These are phyloP conservation scores for Delphinella strobiligena DNA, from an alignment of 2,329 filamentous ascomycete genomes.

Conservation along the genomic window DNA sequence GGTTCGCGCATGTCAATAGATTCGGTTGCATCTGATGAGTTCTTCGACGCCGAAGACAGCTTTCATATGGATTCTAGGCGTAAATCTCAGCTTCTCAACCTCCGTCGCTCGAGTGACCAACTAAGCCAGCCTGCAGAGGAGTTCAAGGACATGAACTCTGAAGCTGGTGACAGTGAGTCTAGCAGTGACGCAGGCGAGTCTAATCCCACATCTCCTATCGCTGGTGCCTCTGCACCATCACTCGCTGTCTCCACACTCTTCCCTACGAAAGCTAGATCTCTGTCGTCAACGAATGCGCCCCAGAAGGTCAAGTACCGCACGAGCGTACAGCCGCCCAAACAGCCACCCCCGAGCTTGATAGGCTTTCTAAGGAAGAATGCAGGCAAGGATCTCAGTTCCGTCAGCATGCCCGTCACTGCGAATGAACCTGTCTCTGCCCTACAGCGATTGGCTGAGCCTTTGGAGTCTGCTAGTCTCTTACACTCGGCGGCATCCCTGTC, in stretches of 20 bases:
- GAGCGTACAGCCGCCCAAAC: slow-evolving; percentile 60
- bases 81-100: slow-evolving; percentile 57
- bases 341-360: slow-evolving; percentile 79
- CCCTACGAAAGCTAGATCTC: slow-evolving; percentile 61
- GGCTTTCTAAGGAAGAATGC: slow-evolving; percentile 95
- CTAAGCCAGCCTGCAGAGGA: slow-evolving; percentile 44
- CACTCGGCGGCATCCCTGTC: slow-evolving; percentile 52
- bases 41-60: slow-evolving; percentile 80
- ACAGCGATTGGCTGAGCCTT: slow-evolving; percentile 77
- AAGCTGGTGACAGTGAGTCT: slow-evolving; percentile 48
- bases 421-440: slow-evolving; percentile 86
- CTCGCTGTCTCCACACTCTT: slow-evolving; percentile 39
- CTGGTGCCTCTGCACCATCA: slow-evolving; percentile 13
- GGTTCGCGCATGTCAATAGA: slow-evolving; percentile 59
- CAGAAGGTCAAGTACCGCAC: slow-evolving; percentile 49
- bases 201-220: slow-evolving; percentile 12
- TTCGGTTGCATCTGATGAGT: slow-evolving; percentile 72
- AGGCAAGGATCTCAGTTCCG: slow-evolving; percentile 90
- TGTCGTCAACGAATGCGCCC: slow-evolving; percentile 59
- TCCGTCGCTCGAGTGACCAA: slow-evolving; percentile 55
- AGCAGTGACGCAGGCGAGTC: slow-evolving; percentile 45
- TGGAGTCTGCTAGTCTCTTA: slow-evolving; percentile 81
- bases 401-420: slow-evolving; percentile 93
- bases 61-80: slow-evolving; percentile 10
- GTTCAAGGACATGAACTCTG: slow-evolving; percentile 25